These are phyloP conservation scores for Phytophthora pinifolia DNA, from an alignment of 352 stramenopile species.

Conservation along the genomic window DNA sequence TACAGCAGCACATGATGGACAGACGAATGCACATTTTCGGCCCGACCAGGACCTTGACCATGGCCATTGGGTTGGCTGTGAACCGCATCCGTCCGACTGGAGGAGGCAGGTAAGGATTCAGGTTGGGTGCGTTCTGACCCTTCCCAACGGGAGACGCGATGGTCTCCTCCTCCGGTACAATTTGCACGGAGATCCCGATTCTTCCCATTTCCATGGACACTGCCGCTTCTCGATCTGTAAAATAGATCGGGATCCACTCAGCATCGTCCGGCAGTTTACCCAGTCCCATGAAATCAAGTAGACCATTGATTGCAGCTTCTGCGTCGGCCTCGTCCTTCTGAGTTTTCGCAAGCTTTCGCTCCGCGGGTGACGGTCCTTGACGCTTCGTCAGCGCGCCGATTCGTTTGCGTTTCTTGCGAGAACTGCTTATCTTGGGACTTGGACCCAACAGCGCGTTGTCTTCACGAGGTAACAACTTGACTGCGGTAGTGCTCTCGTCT, in stretches of 20 bases:
- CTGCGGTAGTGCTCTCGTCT: constrained; percentile 3
- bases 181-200: constrained; percentile 69
- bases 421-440: constrained; percentile 9
- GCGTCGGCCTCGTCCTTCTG: constrained; percentile 60
- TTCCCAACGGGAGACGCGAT: constrained; percentile 69
- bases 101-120: constrained; percentile 89
- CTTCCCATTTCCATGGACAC: constrained; percentile 68
- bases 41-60: constrained; percentile 75
- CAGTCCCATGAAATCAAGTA: constrained; percentile 75
- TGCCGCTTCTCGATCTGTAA: constrained; percentile 67
- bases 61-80: constrained; percentile 79
- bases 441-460: constrained; percentile 39
- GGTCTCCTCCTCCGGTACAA: constrained; percentile 86
- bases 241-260: constrained; percentile 78
- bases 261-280: constrained; percentile 73
- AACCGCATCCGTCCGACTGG: constrained; percentile 85
- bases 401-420: neutral
- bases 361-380: constrained; percentile 16
- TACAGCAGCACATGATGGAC: constrained; percentile 50
- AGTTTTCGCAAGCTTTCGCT: constrained; percentile 27
- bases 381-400: neutral
- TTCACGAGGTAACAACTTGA: constrained; percentile 24
- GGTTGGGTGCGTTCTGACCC: constrained; percentile 85
- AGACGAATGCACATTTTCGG: constrained; percentile 60
- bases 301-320: constrained; percentile 55